Evolutionary conservation across 1,284 basidiomycete genomes (phyloP), one percentile per base, ranked within the genome.

Genomic region (Golubevia sp.): DNA sequence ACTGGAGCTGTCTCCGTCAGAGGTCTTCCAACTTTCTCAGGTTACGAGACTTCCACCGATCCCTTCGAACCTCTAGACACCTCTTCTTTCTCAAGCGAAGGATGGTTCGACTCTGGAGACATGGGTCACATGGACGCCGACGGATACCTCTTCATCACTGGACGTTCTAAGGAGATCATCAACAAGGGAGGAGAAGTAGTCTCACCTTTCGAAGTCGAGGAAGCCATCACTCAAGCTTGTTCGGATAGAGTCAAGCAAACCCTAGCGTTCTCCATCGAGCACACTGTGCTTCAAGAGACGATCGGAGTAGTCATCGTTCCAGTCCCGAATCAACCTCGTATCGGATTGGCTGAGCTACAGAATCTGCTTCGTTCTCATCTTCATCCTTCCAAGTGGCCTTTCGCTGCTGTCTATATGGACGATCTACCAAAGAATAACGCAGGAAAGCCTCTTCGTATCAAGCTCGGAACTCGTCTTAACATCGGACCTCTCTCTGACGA

Each of bases 101-200:
- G 80, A 8, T 83, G 80, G 80, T 83, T 83, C 63, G 80, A 83
- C 67, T 74, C 79, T 15, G 80, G 80, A 59, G 80, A 83, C 61
- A 80, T 81, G 78, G 80, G 80, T n/a, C 79, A 83, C 64, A 82
- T 82, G 80, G 80, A 83, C 54, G 66, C 76, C 20, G 80, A 83
- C 57, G 80, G 80, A 53, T 83, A 83, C 59, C 70, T 83, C 54
- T 83, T 69, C 68, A 83, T 83, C 63, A 83, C 80, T 11, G 80
- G 80, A 69, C 77, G 80, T 50, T 79, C 77, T 11, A 83, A 83
- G 61, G 80, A 83, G 63, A 83, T 83, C 69, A 83, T 83, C 68
- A 83, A 83, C 76, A 83, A 83, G 68, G 80, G 80, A 63, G 80
- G 80, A 67, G 80, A 83, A 52, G 80, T 83, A 51, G 71, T 83